Conservation (phyloP, 176 grass and related monocot genomes). For the Oryza rufipogon region DNA sequence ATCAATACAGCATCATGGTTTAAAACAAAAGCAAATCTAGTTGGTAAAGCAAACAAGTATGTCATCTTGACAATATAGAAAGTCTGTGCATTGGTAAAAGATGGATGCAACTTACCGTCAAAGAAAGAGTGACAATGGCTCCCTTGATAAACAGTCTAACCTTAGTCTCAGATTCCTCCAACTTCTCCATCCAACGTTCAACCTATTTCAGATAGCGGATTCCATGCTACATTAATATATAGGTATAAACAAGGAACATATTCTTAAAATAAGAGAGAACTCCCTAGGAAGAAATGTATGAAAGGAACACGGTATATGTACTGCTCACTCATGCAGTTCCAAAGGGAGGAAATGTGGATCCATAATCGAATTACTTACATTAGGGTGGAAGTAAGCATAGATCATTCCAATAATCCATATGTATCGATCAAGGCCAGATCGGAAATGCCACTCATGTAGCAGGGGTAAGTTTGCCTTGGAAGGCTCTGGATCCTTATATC, state of each 20-base stretch:
- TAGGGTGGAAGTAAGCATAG: constrained; percentile 98
- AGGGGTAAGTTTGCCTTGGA: constrained; percentile 69
- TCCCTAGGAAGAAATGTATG: neutral
- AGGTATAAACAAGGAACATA: neutral
- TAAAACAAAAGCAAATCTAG: constrained; percentile 5
- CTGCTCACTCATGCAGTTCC: neutral
- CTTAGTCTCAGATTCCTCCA: constrained; percentile 90
- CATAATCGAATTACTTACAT: constrained; percentile 58
- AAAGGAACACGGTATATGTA: neutral
- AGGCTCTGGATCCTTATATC: constrained; percentile 88
- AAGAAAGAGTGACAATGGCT: constrained; percentile 64
- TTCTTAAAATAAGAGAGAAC: neutral
- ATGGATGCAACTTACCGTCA: constrained; percentile 66
- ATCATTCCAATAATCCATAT: constrained; percentile 99
- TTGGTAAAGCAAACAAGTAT: neutral
- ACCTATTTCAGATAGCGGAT: constrained; percentile 54
- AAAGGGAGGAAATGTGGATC: neutral
- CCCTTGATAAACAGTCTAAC: constrained; percentile 83
- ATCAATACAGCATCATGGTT: constrained; percentile 2
- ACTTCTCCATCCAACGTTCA: constrained; percentile 96
- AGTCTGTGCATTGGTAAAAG: neutral
- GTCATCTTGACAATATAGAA: neutral
- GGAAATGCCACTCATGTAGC: constrained; percentile 96
- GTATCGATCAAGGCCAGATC: constrained; percentile 94
- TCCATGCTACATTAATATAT: constrained; percentile 2